A percentile compares a stretch with the other conserved stretches of the same genome.
These are phyloP conservation scores for Boletus rubropictus DNA, from an alignment of 768 basidiomycete species.

Conservation along the genomic window DNA sequence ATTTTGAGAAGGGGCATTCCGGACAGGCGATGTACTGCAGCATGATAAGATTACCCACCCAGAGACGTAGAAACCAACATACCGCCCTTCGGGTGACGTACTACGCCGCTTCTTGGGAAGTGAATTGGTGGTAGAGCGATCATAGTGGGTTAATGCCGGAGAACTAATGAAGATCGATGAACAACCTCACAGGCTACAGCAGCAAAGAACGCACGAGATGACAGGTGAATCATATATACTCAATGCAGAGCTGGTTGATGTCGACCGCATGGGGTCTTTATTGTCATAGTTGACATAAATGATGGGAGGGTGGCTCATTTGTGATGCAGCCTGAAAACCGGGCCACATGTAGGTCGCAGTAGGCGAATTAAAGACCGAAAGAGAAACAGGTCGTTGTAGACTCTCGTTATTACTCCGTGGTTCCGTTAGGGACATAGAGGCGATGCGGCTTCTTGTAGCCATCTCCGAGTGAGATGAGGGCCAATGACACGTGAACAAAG, in stretches of 20 bases:
- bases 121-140: constrained; percentile 26
- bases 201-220: constrained; percentile 27
- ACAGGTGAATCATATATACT: constrained; percentile 28
- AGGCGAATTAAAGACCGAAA: constrained; percentile 40
- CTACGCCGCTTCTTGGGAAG: constrained; percentile 32
- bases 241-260: constrained; percentile 27
- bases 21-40: constrained; percentile 14
- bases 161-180: constrained; percentile 23
- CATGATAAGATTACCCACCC: constrained; percentile 10
- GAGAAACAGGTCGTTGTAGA: constrained; percentile 31
- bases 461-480: constrained; percentile 17
- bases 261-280: constrained; percentile 30
- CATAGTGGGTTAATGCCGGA: constrained; percentile 24
- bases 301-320: constrained; percentile 37
- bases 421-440: constrained; percentile 20
- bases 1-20: constrained; percentile 12
- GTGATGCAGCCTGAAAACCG: constrained; percentile 39
- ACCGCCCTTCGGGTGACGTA: constrained; percentile 28
- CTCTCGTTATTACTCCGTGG: constrained; percentile 19
- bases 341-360: constrained; percentile 46
- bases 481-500: constrained; percentile 4
- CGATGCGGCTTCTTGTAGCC: constrained; percentile 17
- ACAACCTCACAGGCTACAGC: constrained; percentile 5
- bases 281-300: constrained; percentile 35
- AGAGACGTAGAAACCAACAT: constrained; percentile 9